Base-by-base conservation (phyloP, 176 grass and related monocot genomes). In the Aegilops umbellulata region DNA sequence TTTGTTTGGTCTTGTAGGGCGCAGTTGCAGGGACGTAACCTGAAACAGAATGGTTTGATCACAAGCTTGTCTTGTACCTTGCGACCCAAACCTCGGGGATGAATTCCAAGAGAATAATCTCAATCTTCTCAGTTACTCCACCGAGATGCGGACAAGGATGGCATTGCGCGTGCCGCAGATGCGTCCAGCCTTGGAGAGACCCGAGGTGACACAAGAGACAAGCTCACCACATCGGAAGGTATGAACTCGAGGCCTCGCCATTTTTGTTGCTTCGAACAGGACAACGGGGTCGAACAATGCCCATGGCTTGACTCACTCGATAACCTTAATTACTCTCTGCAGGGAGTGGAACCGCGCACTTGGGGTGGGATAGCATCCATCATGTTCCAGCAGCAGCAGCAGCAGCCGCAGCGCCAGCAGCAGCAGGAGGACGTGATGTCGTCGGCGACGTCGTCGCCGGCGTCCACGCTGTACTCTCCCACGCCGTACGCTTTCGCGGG, bases 101-200 rank as follows among this genome's bases (percentile, higher is more conserved):
- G 61, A 70, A 77, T 88, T 81, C 85, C 89, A 91, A 81, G 81
- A 17, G 82, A 81, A 91, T 84, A 17, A 85, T 87, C 58, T 71
- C 81, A 64, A 76, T 4, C 38, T 76, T 32, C 85, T 17, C 62
- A 70, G 82, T 91, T 87, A 76, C 80, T 91, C 89, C 82, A 80
- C 62, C 62, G 12, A 77, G 85, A 84, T 64, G 77, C 77, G 74
- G 85, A 91, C 81, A 76, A 76, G 6, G 27, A 3, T 20, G 60
- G 75, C 76, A 70, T 76, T 42, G 89, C 70, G 79, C 46, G 60
- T 20, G 76, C 81, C 81, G 85, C 85, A 76, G 34, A 69, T 25
- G 81, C 76, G 30, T 77, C 69, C 85, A 84, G 4, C 53, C 34
- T 10, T 6, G 26, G 47, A 19, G 65, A 42, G 60, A 76, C 67